Evolutionary conservation across 805 yeast species (phyloP), one percentile per base, ranked within the genome.

Genomic region (baker's yeast (Saccharomyces cerevisiae)): DNA sequence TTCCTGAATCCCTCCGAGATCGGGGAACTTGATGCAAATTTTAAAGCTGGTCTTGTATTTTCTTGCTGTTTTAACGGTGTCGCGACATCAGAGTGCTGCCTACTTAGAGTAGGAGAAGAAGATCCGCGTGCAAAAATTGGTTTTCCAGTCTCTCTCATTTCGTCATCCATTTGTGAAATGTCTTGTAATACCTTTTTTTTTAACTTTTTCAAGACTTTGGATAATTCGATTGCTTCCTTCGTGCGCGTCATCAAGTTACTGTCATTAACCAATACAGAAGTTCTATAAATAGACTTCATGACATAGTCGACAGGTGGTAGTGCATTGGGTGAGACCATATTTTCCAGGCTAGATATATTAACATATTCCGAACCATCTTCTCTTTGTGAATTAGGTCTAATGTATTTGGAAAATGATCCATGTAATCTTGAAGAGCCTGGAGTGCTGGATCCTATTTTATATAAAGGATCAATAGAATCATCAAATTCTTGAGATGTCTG

Each of bases 261-360:
- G 61, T 87, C 92, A 55, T 83, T 79, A 0, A 81, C 81, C 43
- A 84, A 66, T 0, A 83, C 79, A 0, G 85, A 83, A 2, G 80
- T 72, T 58, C 85, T 88, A 61, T 79, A 81, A 47, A 86, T 78
- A 48, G 83, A 67, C 53, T 82, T 84, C 29, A 87, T 73, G 3
- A 81, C 73, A 47, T 72, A 69, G 53, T 80, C 84, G 13, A 78
- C 74, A 4, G 90, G 84, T 6, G 81, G 76, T 2, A 81, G 77
- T 0, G 86, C 73, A 50, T 76, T 73, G 1, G 83, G 79, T 0
- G 82, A 74, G 0, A 83, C 81, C 56, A 85, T 66, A 49, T 77
- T 79, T 58, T 81, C 87, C 46, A 85, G 68, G 0, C 85, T 80
- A 8, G 83, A 76, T 9, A 62, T 50, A 24, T 58, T 59, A 29